A percentile compares a stretch with the other conserved stretches of the same genome.
phyloP scores from a whole-genome alignment of 371 early-diverging fungal species.

The Mucor lusitanicus region DNA sequence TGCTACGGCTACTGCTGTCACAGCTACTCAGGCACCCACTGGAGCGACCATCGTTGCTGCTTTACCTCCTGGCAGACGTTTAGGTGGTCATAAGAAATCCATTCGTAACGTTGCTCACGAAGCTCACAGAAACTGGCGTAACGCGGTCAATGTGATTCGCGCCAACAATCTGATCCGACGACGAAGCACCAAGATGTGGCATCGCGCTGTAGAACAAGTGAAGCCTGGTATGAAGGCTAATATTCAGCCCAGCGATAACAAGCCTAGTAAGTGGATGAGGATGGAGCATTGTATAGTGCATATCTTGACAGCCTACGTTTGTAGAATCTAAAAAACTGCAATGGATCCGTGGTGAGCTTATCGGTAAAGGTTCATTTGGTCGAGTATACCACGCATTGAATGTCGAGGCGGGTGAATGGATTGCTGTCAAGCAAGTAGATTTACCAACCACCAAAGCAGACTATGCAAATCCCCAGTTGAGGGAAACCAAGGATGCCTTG shows the following conservation, averaged over 20 bases:
- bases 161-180: slow-evolving; percentile 45
- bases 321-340: slow-evolving; percentile 41
- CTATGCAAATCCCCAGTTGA: slow-evolving; percentile 33
- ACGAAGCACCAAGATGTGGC: slow-evolving; percentile 70
- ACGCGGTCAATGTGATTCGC: slow-evolving; percentile 39
- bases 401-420: slow-evolving; percentile 81
- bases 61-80: slow-evolving; percentile 27
- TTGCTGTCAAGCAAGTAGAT: slow-evolving; percentile 98
- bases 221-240: slow-evolving; percentile 51
- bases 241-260: slow-evolving; percentile 18
- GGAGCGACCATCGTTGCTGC: slow-evolving; percentile 14
- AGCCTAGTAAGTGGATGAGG: slow-evolving; percentile 27
- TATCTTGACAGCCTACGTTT: background rate
- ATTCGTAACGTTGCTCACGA: slow-evolving; percentile 63
- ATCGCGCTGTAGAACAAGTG: slow-evolving; percentile 57
- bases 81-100: slow-evolving; percentile 58
- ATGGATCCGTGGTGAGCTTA: slow-evolving; percentile 90
- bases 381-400: slow-evolving; percentile 93
- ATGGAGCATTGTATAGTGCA: background rate
- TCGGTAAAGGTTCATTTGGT: slow-evolving; percentile 98
- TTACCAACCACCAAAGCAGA: slow-evolving; percentile 67
- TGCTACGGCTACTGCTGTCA: background rate
- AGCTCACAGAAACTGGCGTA: slow-evolving; percentile 44
- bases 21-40: slow-evolving; percentile 13
- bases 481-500: slow-evolving; percentile 40